These are phyloP conservation scores for Coemansia sp. DNA, from an alignment of 192 early-diverging fungal species.

Conservation along the genomic window DNA sequence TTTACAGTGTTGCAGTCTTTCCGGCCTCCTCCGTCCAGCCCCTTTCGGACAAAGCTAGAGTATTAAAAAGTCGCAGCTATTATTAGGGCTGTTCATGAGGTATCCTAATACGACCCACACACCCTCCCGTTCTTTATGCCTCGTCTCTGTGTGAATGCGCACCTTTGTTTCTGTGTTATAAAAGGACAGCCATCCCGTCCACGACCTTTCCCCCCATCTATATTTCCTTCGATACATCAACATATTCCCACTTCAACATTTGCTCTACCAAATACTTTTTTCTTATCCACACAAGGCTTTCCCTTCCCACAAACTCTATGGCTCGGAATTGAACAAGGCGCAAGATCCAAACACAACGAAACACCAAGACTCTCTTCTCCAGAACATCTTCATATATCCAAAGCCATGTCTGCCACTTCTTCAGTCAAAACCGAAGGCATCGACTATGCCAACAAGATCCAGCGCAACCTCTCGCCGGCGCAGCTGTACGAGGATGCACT, in stretches of 20 bases:
- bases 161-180: neutral
- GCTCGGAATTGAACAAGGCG: neutral
- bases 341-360: neutral
- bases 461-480: conserved; percentile 80
- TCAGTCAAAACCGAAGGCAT: conserved; percentile 43
- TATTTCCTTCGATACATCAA: neutral
- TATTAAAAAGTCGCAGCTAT: neutral
- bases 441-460: conserved; percentile 60
- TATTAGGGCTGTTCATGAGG: neutral
- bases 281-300: neutral
- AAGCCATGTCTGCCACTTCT: conserved; percentile 29
- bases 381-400: neutral
- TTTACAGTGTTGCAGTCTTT: conserved; percentile 3
- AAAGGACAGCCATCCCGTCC: neutral
- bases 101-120: neutral
- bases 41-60: conserved; percentile 2
- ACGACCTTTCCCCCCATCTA: neutral
- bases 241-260: neutral
- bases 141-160: neutral
- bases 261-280: neutral
- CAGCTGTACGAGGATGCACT: conserved; percentile 95
- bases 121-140: neutral
- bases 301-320: neutral
- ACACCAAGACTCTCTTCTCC: neutral
- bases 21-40: conserved; percentile 1